A percentile compares a stretch with the other conserved stretches of the same genome.
phyloP scores from a whole-genome alignment of 352 stramenopile species.

The Vaucheria bursata region DNA sequence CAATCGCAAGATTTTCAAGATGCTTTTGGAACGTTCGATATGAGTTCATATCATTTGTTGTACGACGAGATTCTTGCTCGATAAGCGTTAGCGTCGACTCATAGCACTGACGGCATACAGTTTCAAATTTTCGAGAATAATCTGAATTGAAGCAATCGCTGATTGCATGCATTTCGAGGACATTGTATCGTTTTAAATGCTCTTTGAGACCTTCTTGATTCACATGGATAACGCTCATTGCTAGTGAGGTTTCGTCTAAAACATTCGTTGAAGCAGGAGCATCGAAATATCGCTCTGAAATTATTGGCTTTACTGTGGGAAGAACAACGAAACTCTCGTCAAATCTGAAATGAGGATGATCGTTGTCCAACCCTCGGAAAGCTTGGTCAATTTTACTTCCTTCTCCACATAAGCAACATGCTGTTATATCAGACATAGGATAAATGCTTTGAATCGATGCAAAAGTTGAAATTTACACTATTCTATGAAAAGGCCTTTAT shows the following conservation, averaged over 20 bases:
- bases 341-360: too few relatives aligned
- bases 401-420: too few relatives aligned
- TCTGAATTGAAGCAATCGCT: too few relatives aligned
- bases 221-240: background rate
- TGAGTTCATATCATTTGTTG: background rate
- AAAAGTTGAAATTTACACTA: too few relatives aligned
- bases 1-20: too few relatives aligned
- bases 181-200: background rate
- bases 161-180: background rate
- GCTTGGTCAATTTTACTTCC: too few relatives aligned
- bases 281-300: background rate
- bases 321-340: background rate
- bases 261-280: background rate
- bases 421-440: too few relatives aligned
- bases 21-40: background rate
- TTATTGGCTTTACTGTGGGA: background rate
- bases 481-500: too few relatives aligned
- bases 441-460: too few relatives aligned
- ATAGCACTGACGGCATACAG: slow-evolving; percentile 5
- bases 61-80: background rate
- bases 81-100: background rate
- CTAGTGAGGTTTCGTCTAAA: background rate
- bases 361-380: too few relatives aligned
- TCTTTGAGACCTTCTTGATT: background rate
- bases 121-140: too few relatives aligned